Percentiles rank a stretch among this genome's conserved stretches.
Evolutionary conservation across 352 stramenopile genomes (phyloP).

Genomic region (Aphanomyces invadans): DNA sequence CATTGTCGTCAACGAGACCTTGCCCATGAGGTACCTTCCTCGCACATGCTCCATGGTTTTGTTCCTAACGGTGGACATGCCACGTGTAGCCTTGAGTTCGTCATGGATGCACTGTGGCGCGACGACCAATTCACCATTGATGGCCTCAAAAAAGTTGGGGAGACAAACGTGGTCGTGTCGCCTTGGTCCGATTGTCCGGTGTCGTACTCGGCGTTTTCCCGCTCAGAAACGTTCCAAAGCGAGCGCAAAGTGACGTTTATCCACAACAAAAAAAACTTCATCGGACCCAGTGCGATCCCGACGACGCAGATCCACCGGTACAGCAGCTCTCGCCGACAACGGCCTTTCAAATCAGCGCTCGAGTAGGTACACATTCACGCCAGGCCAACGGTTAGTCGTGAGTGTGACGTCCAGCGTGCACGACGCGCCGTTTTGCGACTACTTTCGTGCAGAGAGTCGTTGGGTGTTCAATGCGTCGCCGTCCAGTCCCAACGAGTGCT

Average conservation of each 20-base stretch:
- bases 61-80: neutral
- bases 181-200: slow-evolving; percentile 37
- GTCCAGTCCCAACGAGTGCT: slow-evolving; percentile 31
- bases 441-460: slow-evolving; percentile 78
- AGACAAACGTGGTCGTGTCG: slow-evolving; percentile 52
- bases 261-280: slow-evolving; percentile 87
- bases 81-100: slow-evolving; percentile 12
- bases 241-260: slow-evolving; percentile 48
- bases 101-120: slow-evolving; percentile 18
- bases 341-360: neutral
- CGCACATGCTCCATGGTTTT: neutral
- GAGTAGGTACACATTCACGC: slow-evolving; percentile 31
- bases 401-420: slow-evolving; percentile 63
- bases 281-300: slow-evolving; percentile 68
- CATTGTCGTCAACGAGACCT: slow-evolving; percentile 58
- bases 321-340: neutral
- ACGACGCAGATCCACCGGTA: slow-evolving; percentile 67
- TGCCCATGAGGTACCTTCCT: slow-evolving; percentile 48
- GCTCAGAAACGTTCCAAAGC: slow-evolving; percentile 53
- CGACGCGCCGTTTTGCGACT: slow-evolving; percentile 78
- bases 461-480: slow-evolving; percentile 70
- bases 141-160: slow-evolving; percentile 25
- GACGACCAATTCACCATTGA: slow-evolving; percentile 18
- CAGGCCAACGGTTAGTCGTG: slow-evolving; percentile 44
- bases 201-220: slow-evolving; percentile 48